Evolutionary conservation across 2,329 filamentous ascomycete species (phyloP).

Genomic region (Leptographium procerum): DNA sequence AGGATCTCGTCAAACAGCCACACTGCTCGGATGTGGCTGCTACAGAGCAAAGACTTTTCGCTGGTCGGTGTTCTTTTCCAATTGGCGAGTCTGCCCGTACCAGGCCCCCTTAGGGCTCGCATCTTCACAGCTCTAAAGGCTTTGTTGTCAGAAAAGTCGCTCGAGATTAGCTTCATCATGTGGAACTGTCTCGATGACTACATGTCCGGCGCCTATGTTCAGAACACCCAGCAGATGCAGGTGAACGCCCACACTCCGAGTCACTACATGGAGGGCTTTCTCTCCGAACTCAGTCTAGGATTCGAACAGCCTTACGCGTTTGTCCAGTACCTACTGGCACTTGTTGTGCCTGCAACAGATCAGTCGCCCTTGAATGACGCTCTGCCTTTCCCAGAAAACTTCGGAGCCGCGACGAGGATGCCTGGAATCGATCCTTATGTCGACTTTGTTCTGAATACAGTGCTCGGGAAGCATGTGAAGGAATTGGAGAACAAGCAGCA

Average conservation of each 20-base stretch:
- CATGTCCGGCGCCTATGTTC: conserved; percentile 49
- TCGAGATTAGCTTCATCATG: conserved; percentile 56
- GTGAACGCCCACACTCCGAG: conserved; percentile 20
- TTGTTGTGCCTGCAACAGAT: conserved; percentile 56
- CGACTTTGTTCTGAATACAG: conserved; percentile 75
- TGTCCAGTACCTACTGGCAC: conserved; percentile 60
- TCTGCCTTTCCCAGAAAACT: conserved; percentile 75
- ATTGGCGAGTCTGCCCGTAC: conserved; percentile 65
- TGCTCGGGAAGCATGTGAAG: conserved; percentile 55
- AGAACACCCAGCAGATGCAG: conserved; percentile 20
- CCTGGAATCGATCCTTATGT: conserved; percentile 87
- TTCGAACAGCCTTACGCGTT: conserved; percentile 84
- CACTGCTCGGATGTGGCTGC: conserved; percentile 60
- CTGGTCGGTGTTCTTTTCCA: conserved; percentile 66
- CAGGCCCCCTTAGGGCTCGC: conserved; percentile 67
- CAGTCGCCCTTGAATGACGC: conserved; percentile 56
- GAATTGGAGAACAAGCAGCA: conserved; percentile 49
- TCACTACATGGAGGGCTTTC: conserved; percentile 48
- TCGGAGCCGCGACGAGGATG: conserved; percentile 63
- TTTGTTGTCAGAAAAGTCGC: conserved; percentile 62
- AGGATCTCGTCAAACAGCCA: conserved; percentile 69
- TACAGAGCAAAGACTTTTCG: conserved; percentile 48
- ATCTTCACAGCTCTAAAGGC: conserved; percentile 70
- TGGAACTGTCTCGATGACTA: conserved; percentile 75
- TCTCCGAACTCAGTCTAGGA: conserved; percentile 62